phyloP scores from a whole-genome alignment of 345 rosid genomes.

The Tarenaya hassleriana region DNA sequence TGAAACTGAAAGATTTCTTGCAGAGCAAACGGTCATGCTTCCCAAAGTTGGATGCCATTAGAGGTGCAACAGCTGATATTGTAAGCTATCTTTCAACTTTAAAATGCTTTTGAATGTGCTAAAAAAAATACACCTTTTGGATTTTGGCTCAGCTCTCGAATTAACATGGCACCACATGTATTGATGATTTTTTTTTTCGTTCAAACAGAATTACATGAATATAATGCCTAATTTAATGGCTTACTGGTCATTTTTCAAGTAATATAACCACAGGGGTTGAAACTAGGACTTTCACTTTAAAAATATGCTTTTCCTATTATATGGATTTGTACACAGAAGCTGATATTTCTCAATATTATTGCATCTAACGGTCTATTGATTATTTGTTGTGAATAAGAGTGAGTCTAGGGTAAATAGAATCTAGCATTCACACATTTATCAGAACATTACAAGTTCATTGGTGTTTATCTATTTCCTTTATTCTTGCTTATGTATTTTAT shows the following conservation, averaged over 20 bases:
- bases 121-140: no score
- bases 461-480: slow-evolving; percentile 8
- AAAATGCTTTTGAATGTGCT: slow-evolving; percentile 2
- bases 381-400: background rate
- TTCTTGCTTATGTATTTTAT: slow-evolving; percentile 8
- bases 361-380: background rate
- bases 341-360: no score
- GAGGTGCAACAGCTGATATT: slow-evolving; percentile 81
- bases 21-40: slow-evolving; percentile 80
- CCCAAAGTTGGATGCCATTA: slow-evolving; percentile 84
- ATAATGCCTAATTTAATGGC: no score
- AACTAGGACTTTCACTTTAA: background rate
- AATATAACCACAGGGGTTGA: background rate
- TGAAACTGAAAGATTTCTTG: slow-evolving; percentile 24
- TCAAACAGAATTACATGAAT: no score
- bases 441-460: slow-evolving; percentile 4
- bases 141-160: no score
- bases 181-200: no score
- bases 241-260: background rate
- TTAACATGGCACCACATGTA: no score
- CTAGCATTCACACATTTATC: slow-evolving; percentile 7
- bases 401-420: no score
- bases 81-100: slow-evolving; percentile 43
- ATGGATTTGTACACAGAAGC: no score
- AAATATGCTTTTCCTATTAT: no score